These are phyloP conservation scores for Acanthamoeba royreba DNA, from an alignment of 208 protist species.

Conservation along the genomic window DNA sequence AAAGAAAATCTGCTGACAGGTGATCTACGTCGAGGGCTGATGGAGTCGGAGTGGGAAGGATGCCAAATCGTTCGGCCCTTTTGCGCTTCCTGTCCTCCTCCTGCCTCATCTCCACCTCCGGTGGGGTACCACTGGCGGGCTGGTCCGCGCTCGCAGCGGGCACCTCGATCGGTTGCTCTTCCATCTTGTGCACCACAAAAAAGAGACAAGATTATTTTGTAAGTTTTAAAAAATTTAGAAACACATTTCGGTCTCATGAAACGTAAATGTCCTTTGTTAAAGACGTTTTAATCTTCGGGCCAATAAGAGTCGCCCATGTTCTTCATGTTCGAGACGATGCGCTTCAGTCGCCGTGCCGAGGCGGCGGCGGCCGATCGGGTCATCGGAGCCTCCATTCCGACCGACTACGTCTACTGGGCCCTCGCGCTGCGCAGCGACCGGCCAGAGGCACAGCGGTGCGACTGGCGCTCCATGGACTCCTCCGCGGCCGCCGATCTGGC, in stretches of 20 bases:
- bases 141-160: no score
- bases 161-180: no score
- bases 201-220: no score
- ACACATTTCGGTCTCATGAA: no score
- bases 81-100: neutral
- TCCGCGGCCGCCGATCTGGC: neutral
- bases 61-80: neutral
- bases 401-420: neutral
- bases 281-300: no score
- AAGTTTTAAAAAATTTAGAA: no score
- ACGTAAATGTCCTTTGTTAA: no score
- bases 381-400: neutral
- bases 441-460: neutral
- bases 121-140: neutral
- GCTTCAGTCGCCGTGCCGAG: neutral
- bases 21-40: neutral
- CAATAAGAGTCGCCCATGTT: neutral
- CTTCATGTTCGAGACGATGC: neutral
- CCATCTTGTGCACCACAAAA: no score
- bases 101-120: neutral
- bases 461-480: neutral
- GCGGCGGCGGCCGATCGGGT: neutral
- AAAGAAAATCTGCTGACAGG: neutral
- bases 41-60: neutral
- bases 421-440: neutral